Conservation (phyloP, 441 rosid genomes). For the Capsella rubella region DNA sequence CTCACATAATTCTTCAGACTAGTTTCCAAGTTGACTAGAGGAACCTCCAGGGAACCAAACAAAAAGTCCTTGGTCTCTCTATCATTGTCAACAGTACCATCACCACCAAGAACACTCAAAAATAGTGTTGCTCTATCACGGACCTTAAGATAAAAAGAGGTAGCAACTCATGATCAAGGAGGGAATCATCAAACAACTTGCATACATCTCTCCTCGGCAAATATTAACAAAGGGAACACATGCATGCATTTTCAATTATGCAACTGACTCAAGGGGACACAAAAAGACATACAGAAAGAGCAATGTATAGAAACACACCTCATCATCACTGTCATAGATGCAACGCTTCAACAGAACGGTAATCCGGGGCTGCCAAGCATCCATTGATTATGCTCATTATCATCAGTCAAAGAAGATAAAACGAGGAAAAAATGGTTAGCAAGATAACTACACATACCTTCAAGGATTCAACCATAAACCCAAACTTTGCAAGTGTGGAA, state of each 20-base stretch:
- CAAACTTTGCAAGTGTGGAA: constrained; percentile 94
- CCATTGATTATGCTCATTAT: constrained; percentile 40
- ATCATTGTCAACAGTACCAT: constrained; percentile 75
- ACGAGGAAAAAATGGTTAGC: neutral
- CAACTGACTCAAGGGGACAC: constrained; percentile 12
- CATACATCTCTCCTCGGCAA: constrained; percentile 4
- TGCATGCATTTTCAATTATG: constrained; percentile 17
- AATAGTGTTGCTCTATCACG: constrained; percentile 98
- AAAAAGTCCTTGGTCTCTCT: constrained; percentile 73
- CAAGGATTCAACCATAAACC: constrained; percentile 85
- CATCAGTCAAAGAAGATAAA: constrained; percentile 26
- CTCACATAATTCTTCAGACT: constrained; percentile 93
- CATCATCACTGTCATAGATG: constrained; percentile 93
- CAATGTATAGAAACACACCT: constrained; percentile 58
- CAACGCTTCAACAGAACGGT: constrained; percentile 91
- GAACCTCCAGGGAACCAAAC: constrained; percentile 84
- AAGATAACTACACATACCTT: constrained; percentile 66
- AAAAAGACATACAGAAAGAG: constrained; percentile 44
- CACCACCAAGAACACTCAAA: constrained; percentile 79
- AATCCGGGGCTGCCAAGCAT: constrained; percentile 74
- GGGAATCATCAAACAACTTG: constrained; percentile 22
- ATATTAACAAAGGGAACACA: constrained; percentile 12
- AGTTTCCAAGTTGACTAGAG: constrained; percentile 86
- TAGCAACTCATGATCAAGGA: constrained; percentile 1
- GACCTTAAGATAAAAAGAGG: constrained; percentile 59